Evolutionary conservation across 2,329 filamentous ascomycete genomes (phyloP).

Genomic region (Fusarium ramigenum): DNA sequence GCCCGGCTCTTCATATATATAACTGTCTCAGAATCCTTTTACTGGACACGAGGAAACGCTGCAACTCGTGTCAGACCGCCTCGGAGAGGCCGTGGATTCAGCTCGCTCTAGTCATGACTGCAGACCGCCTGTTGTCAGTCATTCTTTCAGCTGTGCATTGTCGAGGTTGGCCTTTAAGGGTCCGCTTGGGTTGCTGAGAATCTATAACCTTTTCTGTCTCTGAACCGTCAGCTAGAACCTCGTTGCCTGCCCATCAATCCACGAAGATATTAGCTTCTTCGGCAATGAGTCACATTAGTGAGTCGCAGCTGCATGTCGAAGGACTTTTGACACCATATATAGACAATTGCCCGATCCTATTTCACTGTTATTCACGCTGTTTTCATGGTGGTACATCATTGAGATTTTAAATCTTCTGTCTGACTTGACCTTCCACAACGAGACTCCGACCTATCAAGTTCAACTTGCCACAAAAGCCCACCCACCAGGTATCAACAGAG

Average conservation of each 20-base stretch:
- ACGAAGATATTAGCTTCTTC: constrained; percentile 1
- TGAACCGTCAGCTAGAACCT: background rate
- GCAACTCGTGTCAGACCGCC: background rate
- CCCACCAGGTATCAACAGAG: background rate
- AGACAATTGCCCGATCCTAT: background rate
- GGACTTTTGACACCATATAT: background rate
- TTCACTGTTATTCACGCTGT: background rate
- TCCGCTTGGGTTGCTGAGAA: background rate
- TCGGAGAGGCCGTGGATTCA: constrained; percentile 3
- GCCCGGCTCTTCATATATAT: background rate
- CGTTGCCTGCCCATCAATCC: constrained; percentile 1
- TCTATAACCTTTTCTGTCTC: background rate
- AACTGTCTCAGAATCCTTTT: background rate
- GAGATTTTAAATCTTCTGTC: background rate
- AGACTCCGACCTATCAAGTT: background rate
- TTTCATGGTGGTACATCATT: background rate
- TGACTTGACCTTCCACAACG: background rate
- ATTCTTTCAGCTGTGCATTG: background rate
- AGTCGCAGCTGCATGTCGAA: background rate
- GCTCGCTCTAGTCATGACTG: background rate
- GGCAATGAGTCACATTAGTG: constrained; percentile 22
- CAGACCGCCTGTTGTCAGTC: background rate
- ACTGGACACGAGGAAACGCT: background rate
- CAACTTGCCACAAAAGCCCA: constrained; percentile 13
- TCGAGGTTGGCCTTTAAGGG: background rate